Evolutionary conservation across 2,329 filamentous ascomycete genomes (phyloP).

Genomic region (Trichoderma atrobrunneum): DNA sequence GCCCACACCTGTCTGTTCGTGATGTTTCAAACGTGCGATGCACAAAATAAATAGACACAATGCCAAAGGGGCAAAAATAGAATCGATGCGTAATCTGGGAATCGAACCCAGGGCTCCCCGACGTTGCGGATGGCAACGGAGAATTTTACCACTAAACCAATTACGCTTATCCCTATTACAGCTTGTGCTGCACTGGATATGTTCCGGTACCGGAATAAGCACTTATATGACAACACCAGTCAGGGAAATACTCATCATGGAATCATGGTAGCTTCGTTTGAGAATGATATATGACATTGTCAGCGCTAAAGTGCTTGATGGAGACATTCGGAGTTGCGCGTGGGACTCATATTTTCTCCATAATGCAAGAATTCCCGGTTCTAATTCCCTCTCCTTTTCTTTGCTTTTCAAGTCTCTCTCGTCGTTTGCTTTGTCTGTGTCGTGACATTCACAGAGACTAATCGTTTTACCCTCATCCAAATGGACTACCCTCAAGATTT

Average conservation of each 20-base stretch:
- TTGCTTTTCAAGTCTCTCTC: not conserved
- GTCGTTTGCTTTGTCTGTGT: not conserved
- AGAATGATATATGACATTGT: not conserved
- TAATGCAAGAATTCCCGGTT: not conserved
- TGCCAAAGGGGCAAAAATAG: conserved; percentile 15
- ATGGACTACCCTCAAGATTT: not conserved
- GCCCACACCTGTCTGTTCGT: not conserved
- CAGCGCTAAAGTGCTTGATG: not conserved
- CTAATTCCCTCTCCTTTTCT: not conserved
- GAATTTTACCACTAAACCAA: conserved; percentile 38
- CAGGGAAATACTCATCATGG: not conserved
- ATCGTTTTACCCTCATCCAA: not conserved
- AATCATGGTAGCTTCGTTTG: not conserved
- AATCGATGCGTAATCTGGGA: conserved; percentile 33
- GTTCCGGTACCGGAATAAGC: not conserved
- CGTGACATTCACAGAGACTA: not conserved
- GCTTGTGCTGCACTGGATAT: not conserved
- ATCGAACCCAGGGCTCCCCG: conserved; percentile 37
- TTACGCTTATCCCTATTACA: conserved; percentile 24
- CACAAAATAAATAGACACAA: not conserved
- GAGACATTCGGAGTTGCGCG: not conserved
- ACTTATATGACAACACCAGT: not conserved
- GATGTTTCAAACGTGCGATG: no score
- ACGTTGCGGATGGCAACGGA: conserved; percentile 34
- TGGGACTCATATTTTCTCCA: not conserved